Evolutionary conservation across 768 basidiomycete species (phyloP), one percentile per base, ranked within the genome.

Genomic region (Astraeus odoratus): DNA sequence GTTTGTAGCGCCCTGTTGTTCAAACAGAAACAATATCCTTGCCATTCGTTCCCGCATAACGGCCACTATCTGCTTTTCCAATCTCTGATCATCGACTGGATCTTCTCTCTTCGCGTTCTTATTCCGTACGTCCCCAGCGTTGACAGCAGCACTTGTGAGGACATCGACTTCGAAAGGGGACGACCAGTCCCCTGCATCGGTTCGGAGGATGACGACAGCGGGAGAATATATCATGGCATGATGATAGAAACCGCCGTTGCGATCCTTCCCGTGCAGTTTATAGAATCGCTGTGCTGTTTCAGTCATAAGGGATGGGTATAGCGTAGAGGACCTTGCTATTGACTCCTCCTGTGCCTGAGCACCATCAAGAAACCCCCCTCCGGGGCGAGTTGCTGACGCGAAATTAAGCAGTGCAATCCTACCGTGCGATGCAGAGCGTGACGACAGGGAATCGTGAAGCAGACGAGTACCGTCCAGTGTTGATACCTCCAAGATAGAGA

Each of bases 281-380:
- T 90, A 86, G 64, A 86, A 89, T 31, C 72, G 68, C 35, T 74
- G 66, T 1, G 76, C 80, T 5, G 67, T 68, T 13, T 62, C 58
- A 8, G 80, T 76, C 55, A 71, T 70, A 44, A 89, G 79, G 8
- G 80, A 73, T 1, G 74, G 67, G 51, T 81, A 85, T 5, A 90
- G 65, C 5, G 81, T 83, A 9, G 85, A 86, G 4, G 84, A 77
- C 33, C 86, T 78, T 9, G 86, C 85, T 53, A 90, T 75, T 29
- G 80, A 81, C 60, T 90, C 86, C 59, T 90, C 87, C 54, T 90
- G 86, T 1, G 87, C 86, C 47, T 80, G 77, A 0, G 83, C 77
- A 13, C 86, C 87, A 44, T 62, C 71, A 47, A 76, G 71, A 62
- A 90, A 88, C 5, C 87, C 87, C 3, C 87, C 86, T 1, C 86